phyloP scores from a whole-genome alignment of 2,329 filamentous ascomycete genomes.

The Plenodomus tracheiphilus region DNA sequence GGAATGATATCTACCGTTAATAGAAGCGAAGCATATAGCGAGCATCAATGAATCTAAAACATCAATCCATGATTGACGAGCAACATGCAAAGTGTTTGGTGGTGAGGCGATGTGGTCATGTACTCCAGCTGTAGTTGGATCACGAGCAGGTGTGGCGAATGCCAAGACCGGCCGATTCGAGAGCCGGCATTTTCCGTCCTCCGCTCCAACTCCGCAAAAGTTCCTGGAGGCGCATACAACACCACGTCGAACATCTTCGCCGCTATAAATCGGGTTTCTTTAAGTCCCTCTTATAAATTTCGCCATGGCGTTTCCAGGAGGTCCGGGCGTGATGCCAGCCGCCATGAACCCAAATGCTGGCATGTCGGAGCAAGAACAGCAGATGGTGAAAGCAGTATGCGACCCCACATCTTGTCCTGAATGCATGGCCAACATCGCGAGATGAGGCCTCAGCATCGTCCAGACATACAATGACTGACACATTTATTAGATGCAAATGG shows the following conservation, averaged over 20 bases:
- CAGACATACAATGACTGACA: conserved; percentile 5
- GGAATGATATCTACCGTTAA: conserved; percentile 6
- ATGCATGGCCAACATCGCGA: background rate
- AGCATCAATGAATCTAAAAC: conserved; percentile 4
- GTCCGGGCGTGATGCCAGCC: conserved; percentile 25
- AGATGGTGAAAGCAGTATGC: conserved; percentile 53
- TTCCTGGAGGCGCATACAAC: conserved; percentile 18
- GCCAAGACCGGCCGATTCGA: conserved; percentile 20
- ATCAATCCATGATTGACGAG: background rate
- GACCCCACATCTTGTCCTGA: background rate
- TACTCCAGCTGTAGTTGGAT: no score
- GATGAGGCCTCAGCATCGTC: background rate
- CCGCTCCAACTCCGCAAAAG: conserved; percentile 43
- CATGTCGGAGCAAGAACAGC: conserved; percentile 50
- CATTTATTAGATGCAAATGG: conserved; percentile 68
- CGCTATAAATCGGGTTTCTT: background rate
- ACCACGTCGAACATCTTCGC: background rate
- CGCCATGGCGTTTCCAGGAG: conserved; percentile 39
- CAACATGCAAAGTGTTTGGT: background rate
- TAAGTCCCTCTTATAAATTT: background rate
- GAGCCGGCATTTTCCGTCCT: conserved; percentile 34
- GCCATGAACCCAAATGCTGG: conserved; percentile 42
- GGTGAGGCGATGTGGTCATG: background rate
- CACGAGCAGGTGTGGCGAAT: background rate
- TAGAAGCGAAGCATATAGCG: conserved; percentile 11